Conservation (phyloP, 768 basidiomycete genomes). For the Calvatia gigantea region DNA sequence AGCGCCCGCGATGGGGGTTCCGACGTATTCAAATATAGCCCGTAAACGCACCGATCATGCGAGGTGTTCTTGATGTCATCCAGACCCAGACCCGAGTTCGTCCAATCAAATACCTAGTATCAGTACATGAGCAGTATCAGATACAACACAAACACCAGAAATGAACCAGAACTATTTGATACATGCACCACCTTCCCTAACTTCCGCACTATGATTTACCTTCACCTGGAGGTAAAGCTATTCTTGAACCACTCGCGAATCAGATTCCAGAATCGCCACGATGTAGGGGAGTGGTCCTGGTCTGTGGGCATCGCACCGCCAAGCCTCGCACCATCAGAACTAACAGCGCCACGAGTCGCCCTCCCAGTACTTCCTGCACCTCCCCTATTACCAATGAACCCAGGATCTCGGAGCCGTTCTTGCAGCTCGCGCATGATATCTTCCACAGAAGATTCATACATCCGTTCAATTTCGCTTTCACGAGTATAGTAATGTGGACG, state of each 20-base stretch:
- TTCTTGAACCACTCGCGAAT: slow-evolving; percentile 23
- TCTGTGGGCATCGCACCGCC: not conserved
- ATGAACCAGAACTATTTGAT: slow-evolving; percentile 11
- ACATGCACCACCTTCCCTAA: not conserved
- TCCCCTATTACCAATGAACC: slow-evolving; percentile 17
- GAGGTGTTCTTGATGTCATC: not conserved
- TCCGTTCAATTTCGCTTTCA: slow-evolving; percentile 51
- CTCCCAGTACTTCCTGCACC: not conserved
- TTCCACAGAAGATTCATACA: slow-evolving; percentile 48
- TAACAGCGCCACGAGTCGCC: slow-evolving; percentile 11
- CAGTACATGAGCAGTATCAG: not conserved
- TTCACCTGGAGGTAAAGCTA: slow-evolving; percentile 13
- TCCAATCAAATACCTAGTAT: not conserved
- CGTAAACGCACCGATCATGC: slow-evolving; percentile 2
- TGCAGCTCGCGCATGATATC: slow-evolving; percentile 36
- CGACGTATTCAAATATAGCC: not conserved
- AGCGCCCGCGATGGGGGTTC: no score
- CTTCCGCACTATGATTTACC: not conserved
- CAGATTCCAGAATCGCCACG: slow-evolving; percentile 23
- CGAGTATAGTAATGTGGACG: slow-evolving; percentile 51
- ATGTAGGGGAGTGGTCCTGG: not conserved
- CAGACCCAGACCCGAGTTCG: not conserved
- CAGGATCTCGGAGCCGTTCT: slow-evolving; percentile 28
- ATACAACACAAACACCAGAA: not conserved
- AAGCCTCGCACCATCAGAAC: not conserved